A percentile compares a stretch with the other conserved stretches of the same genome.
These are phyloP conservation scores for Fusarium guadeloupense DNA, from an alignment of 2,329 filamentous ascomycete species.

Conservation along the genomic window DNA sequence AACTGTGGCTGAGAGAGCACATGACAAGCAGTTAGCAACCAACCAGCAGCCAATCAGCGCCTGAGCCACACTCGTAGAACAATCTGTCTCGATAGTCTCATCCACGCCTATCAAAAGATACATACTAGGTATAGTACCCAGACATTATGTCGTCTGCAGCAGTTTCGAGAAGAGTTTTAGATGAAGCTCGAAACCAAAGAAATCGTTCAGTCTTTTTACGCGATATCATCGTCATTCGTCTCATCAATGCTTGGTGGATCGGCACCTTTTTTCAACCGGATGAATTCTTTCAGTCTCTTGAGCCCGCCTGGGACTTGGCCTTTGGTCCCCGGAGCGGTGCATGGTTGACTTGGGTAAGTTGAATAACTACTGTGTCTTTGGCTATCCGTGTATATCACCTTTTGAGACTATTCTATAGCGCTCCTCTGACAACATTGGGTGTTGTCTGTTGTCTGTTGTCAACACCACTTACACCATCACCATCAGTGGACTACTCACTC, in stretches of 20 bases:
- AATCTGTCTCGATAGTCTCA: conserved; percentile 17
- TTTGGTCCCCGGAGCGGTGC: conserved; percentile 82
- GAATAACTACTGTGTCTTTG: not conserved
- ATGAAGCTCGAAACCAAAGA: conserved; percentile 34
- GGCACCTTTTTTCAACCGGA: conserved; percentile 97
- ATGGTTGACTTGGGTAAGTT: conserved; percentile 93
- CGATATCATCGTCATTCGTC: conserved; percentile 71
- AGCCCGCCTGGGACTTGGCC: conserved; percentile 90
- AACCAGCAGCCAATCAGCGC: conserved; percentile 11
- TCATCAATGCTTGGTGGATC: conserved; percentile 80
- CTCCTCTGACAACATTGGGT: not conserved
- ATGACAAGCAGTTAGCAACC: not conserved
- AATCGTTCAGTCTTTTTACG: conserved; percentile 45
- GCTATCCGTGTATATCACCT: not conserved
- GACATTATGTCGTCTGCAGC: conserved; percentile 26
- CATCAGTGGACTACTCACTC: not conserved
- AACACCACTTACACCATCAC: conserved; percentile 18
- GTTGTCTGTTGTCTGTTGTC: not conserved
- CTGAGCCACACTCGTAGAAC: conserved; percentile 9
- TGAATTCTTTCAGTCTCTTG: conserved; percentile 95
- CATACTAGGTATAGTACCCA: not conserved
- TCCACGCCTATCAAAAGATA: not conserved
- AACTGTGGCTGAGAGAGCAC: conserved; percentile 4
- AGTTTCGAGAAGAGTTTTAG: conserved; percentile 9
- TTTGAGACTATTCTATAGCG: not conserved